These are phyloP conservation scores for Dentiscutata heterogama DNA, from an alignment of 371 early-diverging fungal species.

Conservation along the genomic window DNA sequence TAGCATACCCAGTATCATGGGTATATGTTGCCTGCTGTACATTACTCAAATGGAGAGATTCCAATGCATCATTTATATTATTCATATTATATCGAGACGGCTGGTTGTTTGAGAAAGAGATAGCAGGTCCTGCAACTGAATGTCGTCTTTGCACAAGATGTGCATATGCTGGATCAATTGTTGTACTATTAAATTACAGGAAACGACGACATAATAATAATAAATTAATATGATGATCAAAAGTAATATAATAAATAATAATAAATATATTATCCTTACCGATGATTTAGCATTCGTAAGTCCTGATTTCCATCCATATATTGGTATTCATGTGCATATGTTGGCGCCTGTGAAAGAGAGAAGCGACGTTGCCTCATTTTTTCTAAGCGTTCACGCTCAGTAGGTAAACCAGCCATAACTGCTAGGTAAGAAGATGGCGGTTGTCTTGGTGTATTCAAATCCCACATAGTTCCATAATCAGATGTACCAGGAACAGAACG, in stretches of 20 bases:
- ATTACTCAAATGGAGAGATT: slow-evolving; percentile 49
- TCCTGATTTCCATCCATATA: slow-evolving; percentile 36
- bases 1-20: slow-evolving; percentile 44
- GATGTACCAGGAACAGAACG: slow-evolving; percentile 44
- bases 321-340: slow-evolving; percentile 37
- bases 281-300: slow-evolving; percentile 38
- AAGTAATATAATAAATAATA: slow-evolving; percentile 33
- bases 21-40: slow-evolving; percentile 39
- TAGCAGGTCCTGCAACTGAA: slow-evolving; percentile 59
- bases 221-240: neutral
- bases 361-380: slow-evolving; percentile 47
- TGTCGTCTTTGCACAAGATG: slow-evolving; percentile 57
- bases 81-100: slow-evolving; percentile 45
- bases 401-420: slow-evolving; percentile 21
- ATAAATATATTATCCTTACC: slow-evolving; percentile 11
- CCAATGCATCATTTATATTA: slow-evolving; percentile 48
- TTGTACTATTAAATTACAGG: neutral
- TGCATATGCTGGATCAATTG: slow-evolving; percentile 45
- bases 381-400: slow-evolving; percentile 40
- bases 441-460: slow-evolving; percentile 37
- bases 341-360: slow-evolving; percentile 44
- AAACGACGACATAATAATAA: neutral
- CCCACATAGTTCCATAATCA: slow-evolving; percentile 44
- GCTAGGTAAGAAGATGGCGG: slow-evolving; percentile 41
- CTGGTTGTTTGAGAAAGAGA: slow-evolving; percentile 48